Base-by-base conservation (phyloP, 306 rosid genomes). In the Pueraria montana region DNA sequence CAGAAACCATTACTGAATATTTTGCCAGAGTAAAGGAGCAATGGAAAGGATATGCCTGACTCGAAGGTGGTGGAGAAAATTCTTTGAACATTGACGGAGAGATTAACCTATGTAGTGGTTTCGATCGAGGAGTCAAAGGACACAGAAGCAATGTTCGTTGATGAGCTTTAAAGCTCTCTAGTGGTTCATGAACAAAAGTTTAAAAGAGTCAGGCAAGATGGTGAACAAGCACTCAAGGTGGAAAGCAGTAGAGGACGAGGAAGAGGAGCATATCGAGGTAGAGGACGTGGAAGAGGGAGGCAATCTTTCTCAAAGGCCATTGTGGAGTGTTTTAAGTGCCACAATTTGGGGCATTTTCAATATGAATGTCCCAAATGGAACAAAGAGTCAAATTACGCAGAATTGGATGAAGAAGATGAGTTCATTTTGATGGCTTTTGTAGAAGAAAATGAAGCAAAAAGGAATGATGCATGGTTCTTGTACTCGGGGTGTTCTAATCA, bases 291-390 rank as follows among this genome's bases (percentile, higher is more conserved):
- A 36, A 20, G 68, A 38, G 68, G 50, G 21, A 55, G 67, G 6
- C 52, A 74, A 6, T 32, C 20, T 6, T 32, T 55, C 36, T n/a
- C 21, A 32, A 53, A 24, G 66, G 50, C n/a, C 7, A 34, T n/a
- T 1, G 34, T 74, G 32, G 52, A 53, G 52, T 74, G 50, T 8
- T 74, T 74, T 11, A 74, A 74, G 13, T 74, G 67, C 2, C 67
- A 55, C 11, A 72, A 72, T 8, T 26, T 48, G 7, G 62, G 77
- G 5, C 42, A 72, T 30, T 72, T 49, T 30, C 63, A 72, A 52
- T 73, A 73, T 52, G 30, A 73, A 52, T 52, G 65, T 52, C 65
- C 49, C 1, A 0, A n/a, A 32, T 73, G 65, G 49, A 52, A 52
- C 32, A 73, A 50, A 50, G 32, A 52, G 3, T 5, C 30, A 11